Percentiles rank a stretch among this genome's conserved stretches.
Evolutionary conservation across 1,284 basidiomycete genomes (phyloP).

Genomic region (Cyathus olla): DNA sequence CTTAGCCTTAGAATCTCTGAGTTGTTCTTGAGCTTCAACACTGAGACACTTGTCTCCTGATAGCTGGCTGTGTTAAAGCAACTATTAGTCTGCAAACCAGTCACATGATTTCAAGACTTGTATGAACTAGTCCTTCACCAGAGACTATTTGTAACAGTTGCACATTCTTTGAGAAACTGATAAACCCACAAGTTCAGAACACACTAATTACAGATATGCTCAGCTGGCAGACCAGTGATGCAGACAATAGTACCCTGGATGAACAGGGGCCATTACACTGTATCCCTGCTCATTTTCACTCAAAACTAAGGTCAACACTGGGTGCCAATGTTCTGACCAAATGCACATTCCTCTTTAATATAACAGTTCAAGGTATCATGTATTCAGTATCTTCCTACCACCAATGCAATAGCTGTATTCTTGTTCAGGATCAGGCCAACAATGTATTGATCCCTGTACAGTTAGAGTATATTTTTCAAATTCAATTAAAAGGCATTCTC

Average conservation of each 20-base stretch:
- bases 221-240: not conserved
- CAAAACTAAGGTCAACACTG: not conserved
- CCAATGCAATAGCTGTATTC: not conserved
- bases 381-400: not conserved
- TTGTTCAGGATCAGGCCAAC: not conserved
- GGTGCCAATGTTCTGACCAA: not conserved
- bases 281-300: not conserved
- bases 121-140: not conserved
- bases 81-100: no score
- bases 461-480: not conserved
- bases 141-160: not conserved
- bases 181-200: not conserved
- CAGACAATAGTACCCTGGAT: not conserved
- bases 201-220: slow-evolving; percentile 3
- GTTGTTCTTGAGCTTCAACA: no score
- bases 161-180: no score
- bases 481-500: not conserved
- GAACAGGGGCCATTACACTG: not conserved
- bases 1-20: no score
- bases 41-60: no score
- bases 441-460: no score
- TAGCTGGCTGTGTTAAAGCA: no score
- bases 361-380: not conserved
- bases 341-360: not conserved
- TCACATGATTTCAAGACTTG: no score